phyloP scores from a whole-genome alignment of 2,329 filamentous ascomycete genomes.

The Trichoderma oligosporum region DNA sequence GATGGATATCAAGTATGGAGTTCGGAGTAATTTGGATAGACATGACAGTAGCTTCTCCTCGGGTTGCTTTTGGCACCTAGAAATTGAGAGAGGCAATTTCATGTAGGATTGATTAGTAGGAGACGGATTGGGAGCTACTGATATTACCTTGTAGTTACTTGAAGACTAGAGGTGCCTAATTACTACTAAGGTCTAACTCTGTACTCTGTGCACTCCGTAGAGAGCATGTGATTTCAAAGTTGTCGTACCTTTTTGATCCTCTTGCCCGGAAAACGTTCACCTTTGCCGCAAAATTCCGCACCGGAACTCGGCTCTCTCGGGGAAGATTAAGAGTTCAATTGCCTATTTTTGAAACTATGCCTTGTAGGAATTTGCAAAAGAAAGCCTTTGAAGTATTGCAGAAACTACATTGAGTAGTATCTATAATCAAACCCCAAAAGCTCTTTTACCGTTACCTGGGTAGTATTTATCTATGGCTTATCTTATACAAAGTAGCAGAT shows the following conservation, averaged over 20 bases:
- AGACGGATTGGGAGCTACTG: neutral
- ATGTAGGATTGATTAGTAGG: too few species aligned
- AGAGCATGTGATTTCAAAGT: neutral
- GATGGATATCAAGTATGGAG: neutral
- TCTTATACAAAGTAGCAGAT: too few species aligned
- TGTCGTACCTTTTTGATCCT: constrained; percentile 5
- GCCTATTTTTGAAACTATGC: neutral
- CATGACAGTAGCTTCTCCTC: too few species aligned
- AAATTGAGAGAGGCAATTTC: too few species aligned
- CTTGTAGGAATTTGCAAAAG: neutral
- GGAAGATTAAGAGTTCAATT: neutral
- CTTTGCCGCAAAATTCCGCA: neutral
- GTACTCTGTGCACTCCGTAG: too few species aligned
- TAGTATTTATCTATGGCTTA: too few species aligned
- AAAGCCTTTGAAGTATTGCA: neutral
- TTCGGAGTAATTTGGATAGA: too few species aligned
- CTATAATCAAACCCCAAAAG: neutral
- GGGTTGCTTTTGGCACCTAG: too few species aligned
- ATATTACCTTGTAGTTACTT: neutral
- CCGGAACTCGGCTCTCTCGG: neutral
- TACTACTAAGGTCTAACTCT: neutral
- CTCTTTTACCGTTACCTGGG: neutral
- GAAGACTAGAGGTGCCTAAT: neutral
- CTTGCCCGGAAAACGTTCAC: neutral
- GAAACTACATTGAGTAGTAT: neutral